Evolutionary conservation across 2,329 filamentous ascomycete species (phyloP).

Genomic region (Hirsutella thompsonii): DNA sequence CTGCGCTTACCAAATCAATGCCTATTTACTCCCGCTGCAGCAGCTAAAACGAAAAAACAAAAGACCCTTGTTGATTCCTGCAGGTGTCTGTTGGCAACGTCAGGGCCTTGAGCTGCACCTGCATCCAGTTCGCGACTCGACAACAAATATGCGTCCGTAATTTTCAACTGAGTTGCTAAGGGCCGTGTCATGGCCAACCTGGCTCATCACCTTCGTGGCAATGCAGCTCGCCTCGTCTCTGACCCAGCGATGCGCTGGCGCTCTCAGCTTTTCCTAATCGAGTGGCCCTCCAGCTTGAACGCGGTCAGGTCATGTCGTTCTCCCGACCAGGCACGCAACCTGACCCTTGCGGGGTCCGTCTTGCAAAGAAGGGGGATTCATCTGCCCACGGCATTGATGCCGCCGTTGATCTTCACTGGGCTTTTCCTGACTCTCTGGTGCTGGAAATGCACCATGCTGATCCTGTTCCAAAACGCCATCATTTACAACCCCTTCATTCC

Average conservation of each 20-base stretch:
- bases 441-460: constrained; percentile 60
- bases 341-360: background rate
- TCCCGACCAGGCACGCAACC: background rate
- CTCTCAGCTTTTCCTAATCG: background rate
- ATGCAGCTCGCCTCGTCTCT: background rate
- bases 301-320: no score
- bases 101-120: background rate
- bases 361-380: constrained; percentile 13
- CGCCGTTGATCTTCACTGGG: constrained; percentile 53
- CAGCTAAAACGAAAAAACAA: no score
- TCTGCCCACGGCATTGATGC: constrained; percentile 34
- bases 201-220: background rate
- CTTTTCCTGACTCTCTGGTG: constrained; percentile 52
- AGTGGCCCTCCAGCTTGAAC: no score
- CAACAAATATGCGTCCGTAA: background rate
- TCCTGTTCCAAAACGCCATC: constrained; percentile 69
- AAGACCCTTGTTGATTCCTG: background rate
- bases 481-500: constrained; percentile 71
- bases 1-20: no score
- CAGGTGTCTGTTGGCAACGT: constrained; percentile 2
- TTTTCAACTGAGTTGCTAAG: background rate
- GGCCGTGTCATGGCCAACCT: background rate
- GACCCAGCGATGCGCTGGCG: background rate
- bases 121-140: background rate
- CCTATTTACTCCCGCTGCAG: no score